Evolutionary conservation across 2,329 filamentous ascomycete genomes (phyloP).

Genomic region (Monilinia fructicola): DNA sequence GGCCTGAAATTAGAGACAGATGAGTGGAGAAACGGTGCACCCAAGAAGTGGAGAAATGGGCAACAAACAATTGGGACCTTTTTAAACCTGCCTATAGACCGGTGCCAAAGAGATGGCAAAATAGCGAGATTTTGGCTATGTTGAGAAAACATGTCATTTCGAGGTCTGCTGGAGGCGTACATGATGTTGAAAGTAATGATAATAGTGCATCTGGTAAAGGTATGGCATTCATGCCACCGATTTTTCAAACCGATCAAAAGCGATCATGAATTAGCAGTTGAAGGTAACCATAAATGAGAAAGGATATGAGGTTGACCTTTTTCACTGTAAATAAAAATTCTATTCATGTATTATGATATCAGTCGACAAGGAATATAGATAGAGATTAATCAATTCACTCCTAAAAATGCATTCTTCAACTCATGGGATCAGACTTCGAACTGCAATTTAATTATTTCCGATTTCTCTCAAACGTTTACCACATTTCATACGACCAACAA

Average conservation of each 20-base stretch:
- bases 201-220: slow-evolving; percentile 36
- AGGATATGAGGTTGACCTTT: neutral
- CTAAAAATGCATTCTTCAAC: neutral
- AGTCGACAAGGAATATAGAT: neutral
- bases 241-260: slow-evolving; percentile 37
- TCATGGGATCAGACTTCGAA: neutral
- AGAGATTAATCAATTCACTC: neutral
- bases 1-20: slow-evolving; percentile 35
- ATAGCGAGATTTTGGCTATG: slow-evolving; percentile 74
- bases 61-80: slow-evolving; percentile 91
- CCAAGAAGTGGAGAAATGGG: slow-evolving; percentile 80
- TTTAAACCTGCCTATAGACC: slow-evolving; percentile 89
- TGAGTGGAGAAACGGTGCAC: slow-evolving; percentile 41
- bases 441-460: neutral
- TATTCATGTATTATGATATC: slow-evolving; percentile 15
- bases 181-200: slow-evolving; percentile 30
- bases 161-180: slow-evolving; percentile 60
- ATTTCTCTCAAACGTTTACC: too few relatives aligned
- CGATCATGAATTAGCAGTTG: neutral
- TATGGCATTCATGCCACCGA: slow-evolving; percentile 43
- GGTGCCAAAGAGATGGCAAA: slow-evolving; percentile 81
- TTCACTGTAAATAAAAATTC: neutral
- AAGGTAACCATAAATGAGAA: neutral
- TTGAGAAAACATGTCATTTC: slow-evolving; percentile 78
- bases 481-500: neutral